Base-by-base conservation (phyloP, 768 basidiomycete genomes). In the Mycena epipterygia region DNA sequence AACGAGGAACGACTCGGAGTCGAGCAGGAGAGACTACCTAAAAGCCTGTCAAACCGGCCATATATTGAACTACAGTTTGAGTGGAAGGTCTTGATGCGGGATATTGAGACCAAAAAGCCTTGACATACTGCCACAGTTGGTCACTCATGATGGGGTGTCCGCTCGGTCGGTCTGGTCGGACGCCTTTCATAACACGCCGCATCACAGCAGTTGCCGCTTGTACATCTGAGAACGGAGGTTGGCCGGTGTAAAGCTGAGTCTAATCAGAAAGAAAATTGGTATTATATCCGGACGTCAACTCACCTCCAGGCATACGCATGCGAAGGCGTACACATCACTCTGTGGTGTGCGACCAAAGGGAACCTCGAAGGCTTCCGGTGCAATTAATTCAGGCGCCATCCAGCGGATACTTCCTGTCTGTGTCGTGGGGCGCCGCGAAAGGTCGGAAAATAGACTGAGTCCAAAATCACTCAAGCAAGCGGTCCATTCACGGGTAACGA, bases 391-490 rank as follows among this genome's bases (percentile, higher is more conserved):
- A 12, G 82, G 82, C 2, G 67, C 67, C 67, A 68, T 68, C 67
- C 67, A 68, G 6, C 58, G 67, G 33, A 61, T 68, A 25, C 21
- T 52, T 52, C 51, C 77, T 74, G n/a, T 80, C 81, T 6, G 73
- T 75, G 51, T 49, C 25, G 16, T 74, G 72, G 39, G 79, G 76
- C 55, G 67, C 32, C 13, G 37, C 17, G 32, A n/a, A 27, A 11
- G 80, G 49, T 81, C 79, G 27, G 76, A 73, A 51, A 82, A 77
- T 11, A 73, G 73, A 13, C 79, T 76, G 42, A 82, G 66, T 5
- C 81, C 82, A 57, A 82, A 83, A 60, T 83, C 82, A 21, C 79
- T 78, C 19, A 83, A 68, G 35, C 78, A 76, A n/a, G 77, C 78
- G 71, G 77, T 77, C 74, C 77, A 77, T 13, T 78, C 67, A 29